These are phyloP conservation scores for Trichoderma gracile DNA, from an alignment of 2,329 filamentous ascomycete genomes.

Conservation along the genomic window DNA sequence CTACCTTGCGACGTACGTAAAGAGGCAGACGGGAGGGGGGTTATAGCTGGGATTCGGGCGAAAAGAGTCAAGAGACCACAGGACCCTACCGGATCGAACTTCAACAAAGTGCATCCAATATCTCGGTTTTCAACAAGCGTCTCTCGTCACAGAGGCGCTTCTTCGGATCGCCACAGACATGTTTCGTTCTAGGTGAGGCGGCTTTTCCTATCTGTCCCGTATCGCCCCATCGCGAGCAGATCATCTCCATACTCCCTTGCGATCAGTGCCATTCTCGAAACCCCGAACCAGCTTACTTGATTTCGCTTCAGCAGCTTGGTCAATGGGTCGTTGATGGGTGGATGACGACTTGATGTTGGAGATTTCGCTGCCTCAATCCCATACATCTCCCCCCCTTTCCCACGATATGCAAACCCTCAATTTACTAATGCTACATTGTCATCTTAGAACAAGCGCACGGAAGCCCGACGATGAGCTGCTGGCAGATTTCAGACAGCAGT, in stretches of 20 bases:
- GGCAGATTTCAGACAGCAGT: slow-evolving; percentile 77
- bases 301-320: neutral
- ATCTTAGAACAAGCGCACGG: slow-evolving; percentile 68
- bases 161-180: slow-evolving; percentile 17
- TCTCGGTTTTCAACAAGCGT: neutral
- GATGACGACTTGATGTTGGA: neutral
- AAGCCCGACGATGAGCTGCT: slow-evolving; percentile 83
- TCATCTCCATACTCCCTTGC: neutral
- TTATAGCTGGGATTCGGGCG: neutral
- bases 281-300: neutral
- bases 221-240: neutral
- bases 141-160: neutral
- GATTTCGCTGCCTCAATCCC: neutral
- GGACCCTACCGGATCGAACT: neutral
- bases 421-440: slow-evolving; percentile 7
- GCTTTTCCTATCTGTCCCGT: neutral
- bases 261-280: neutral
- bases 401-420: neutral
- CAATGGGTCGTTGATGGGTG: neutral
- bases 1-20: slow-evolving; percentile 6
- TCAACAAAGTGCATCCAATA: neutral
- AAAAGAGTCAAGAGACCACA: neutral
- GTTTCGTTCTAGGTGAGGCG: slow-evolving; percentile 25
- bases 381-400: neutral
- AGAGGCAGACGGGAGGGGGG: neutral